Evolutionary conservation across 495 filamentous ascomycete genomes (phyloP).

Genomic region (Penicillium steckii): DNA sequence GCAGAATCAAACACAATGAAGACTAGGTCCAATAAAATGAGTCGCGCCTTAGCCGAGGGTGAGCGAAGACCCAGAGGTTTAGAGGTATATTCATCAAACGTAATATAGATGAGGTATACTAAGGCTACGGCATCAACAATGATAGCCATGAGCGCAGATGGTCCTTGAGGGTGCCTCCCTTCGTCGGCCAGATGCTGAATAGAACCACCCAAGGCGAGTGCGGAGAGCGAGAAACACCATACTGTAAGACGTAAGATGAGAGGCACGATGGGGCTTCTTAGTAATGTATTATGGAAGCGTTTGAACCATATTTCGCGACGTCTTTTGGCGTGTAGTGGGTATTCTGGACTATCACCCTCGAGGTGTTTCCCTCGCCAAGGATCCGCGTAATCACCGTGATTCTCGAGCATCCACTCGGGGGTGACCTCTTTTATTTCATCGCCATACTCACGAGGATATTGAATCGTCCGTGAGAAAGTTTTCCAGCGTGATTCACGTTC

Average conservation of each 20-base stretch:
- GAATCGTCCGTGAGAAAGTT: conserved; percentile 54
- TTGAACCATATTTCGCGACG: conserved; percentile 55
- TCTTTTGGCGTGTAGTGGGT: conserved; percentile 38
- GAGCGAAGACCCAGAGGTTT: conserved; percentile 87
- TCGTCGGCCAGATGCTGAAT: conserved; percentile 63
- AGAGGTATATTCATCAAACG: conserved; percentile 92
- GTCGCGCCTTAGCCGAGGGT: conserved; percentile 76
- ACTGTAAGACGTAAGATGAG: conserved; percentile 80
- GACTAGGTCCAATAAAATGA: conserved; percentile 87
- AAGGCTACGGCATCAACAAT: conserved; percentile 86
- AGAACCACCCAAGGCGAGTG: conserved; percentile 73
- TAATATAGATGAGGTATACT: conserved; percentile 88
- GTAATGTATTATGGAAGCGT: conserved; percentile 53
- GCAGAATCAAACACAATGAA: conserved; percentile 97
- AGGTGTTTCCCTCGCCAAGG: conserved; percentile 54
- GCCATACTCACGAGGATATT: conserved; percentile 48
- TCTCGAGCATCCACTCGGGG: conserved; percentile 58
- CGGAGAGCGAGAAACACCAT: conserved; percentile 75
- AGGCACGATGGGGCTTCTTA: conserved; percentile 83
- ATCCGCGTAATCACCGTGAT: conserved; percentile 52
- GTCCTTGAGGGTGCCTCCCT: conserved; percentile 51
- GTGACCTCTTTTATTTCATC: conserved; percentile 51
- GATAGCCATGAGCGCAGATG: conserved; percentile 86
- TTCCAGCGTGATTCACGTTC: conserved; percentile 59
- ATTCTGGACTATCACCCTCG: conserved; percentile 45